These are phyloP conservation scores for Planoprotostelium fungivorum DNA, from an alignment of 78 protist genomes.

Conservation along the genomic window DNA sequence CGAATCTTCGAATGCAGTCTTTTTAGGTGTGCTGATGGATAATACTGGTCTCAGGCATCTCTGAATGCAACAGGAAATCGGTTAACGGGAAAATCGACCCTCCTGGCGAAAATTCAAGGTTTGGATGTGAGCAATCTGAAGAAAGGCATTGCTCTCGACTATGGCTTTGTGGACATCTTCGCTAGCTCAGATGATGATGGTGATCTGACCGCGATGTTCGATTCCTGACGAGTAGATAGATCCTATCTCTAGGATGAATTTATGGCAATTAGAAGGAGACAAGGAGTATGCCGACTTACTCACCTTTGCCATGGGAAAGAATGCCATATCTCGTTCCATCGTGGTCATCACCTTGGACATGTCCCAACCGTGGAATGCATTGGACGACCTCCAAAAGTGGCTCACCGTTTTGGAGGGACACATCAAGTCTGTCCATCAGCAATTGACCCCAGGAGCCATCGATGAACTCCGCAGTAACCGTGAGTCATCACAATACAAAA, in stretches of 20 bases:
- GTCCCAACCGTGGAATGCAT: constrained; percentile 56
- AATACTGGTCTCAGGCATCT: background rate
- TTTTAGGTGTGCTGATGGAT: background rate
- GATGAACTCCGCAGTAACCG: constrained; percentile 23
- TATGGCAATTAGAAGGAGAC: constrained; percentile 60
- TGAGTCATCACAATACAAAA: constrained; percentile 40
- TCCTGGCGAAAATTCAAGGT: background rate
- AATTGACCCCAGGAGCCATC: constrained; percentile 10
- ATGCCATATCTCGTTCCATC: constrained; percentile 31
- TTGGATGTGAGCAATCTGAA: background rate
- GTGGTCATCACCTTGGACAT: constrained; percentile 47
- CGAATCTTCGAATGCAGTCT: background rate
- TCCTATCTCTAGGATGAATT: constrained; percentile 46
- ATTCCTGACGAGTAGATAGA: background rate
- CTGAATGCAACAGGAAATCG: background rate
- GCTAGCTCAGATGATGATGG: background rate
- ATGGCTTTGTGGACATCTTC: background rate
- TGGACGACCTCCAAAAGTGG: constrained; percentile 55
- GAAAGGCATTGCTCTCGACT: background rate
- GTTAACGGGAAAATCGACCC: background rate
- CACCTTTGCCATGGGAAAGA: constrained; percentile 34
- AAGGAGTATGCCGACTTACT: constrained; percentile 36
- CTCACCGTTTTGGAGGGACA: constrained; percentile 40
- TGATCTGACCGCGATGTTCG: background rate
- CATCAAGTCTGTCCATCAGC: constrained; percentile 31